Percentiles rank a stretch among this genome's conserved stretches.
phyloP scores from a whole-genome alignment of 345 rosid genomes.

The Eucalyptus urophylla region DNA sequence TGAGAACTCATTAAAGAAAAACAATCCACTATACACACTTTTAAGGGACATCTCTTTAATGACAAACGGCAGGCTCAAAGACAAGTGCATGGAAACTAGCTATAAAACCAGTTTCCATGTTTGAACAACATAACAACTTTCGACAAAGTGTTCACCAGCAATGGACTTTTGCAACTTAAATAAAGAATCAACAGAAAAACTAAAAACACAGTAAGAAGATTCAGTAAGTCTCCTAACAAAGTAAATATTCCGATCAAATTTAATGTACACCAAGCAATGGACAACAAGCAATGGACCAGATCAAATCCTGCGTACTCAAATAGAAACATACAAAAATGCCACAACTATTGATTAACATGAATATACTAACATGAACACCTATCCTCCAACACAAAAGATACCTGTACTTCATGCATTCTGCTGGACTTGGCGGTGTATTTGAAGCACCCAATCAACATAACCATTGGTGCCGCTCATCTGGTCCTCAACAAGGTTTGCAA shows the following conservation, averaged over 20 bases:
- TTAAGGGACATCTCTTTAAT: neutral
- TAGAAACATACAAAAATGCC: neutral
- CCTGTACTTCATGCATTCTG: constrained; percentile 51
- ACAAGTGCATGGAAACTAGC: neutral
- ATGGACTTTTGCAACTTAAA: neutral
- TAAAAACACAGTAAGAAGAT: neutral
- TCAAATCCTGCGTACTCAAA: neutral
- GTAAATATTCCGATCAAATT: neutral
- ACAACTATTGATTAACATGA: neutral
- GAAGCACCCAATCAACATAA: constrained; percentile 76
- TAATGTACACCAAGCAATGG: neutral
- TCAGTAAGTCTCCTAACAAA: neutral
- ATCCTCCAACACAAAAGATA: neutral
- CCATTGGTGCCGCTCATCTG: constrained; percentile 64
- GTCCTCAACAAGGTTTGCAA: constrained; percentile 75
- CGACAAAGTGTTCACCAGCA: neutral
- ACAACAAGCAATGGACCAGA: neutral
- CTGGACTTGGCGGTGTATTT: constrained; percentile 85
- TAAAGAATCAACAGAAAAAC: neutral
- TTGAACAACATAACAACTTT: neutral
- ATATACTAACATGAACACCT: neutral
- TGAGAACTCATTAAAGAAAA: neutral
- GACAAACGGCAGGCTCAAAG: neutral
- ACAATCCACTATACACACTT: neutral
- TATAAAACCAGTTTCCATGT: neutral